These are phyloP conservation scores for Juncus inflexus DNA, from an alignment of 176 grass and related monocot genomes.

Conservation along the genomic window DNA sequence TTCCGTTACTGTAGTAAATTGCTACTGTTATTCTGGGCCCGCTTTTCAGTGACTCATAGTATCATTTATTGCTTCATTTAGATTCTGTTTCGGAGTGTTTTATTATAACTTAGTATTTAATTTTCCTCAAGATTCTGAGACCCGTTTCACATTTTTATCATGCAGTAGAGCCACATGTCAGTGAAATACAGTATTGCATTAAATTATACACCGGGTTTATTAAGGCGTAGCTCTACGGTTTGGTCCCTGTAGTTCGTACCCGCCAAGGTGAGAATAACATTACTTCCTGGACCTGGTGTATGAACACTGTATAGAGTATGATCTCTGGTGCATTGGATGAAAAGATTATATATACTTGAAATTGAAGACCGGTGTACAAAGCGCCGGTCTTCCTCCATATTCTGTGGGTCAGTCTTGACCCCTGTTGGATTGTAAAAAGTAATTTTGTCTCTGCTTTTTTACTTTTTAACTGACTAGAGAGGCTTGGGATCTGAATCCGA, in stretches of 20 bases:
- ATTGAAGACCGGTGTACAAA: background rate
- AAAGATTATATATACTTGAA: background rate
- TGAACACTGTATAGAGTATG: background rate
- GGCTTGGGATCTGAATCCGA: background rate
- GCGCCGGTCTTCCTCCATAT: background rate
- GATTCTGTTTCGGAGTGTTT: too few species aligned
- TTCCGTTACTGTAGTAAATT: background rate
- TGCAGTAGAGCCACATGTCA: background rate
- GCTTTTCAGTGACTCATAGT: too few species aligned
- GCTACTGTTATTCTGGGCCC: too few species aligned
- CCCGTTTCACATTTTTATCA: background rate
- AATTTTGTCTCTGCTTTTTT: slow-evolving; percentile 3
- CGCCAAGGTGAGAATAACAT: slow-evolving; percentile 1
- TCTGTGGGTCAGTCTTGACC: background rate
- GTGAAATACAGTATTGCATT: background rate
- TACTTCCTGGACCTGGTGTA: background rate
- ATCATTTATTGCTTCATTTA: too few species aligned
- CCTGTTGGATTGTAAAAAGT: background rate
- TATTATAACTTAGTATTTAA: too few species aligned
- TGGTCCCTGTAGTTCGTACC: slow-evolving; percentile 29
- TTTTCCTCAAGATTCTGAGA: too few species aligned
- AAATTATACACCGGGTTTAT: slow-evolving; percentile 8
- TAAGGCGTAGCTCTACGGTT: background rate
- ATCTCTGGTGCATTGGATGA: too few species aligned
- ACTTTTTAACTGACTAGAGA: slow-evolving; percentile 7